These are phyloP conservation scores for Globisporangium orthogonon DNA, from an alignment of 352 stramenopile genomes.

Conservation along the genomic window DNA sequence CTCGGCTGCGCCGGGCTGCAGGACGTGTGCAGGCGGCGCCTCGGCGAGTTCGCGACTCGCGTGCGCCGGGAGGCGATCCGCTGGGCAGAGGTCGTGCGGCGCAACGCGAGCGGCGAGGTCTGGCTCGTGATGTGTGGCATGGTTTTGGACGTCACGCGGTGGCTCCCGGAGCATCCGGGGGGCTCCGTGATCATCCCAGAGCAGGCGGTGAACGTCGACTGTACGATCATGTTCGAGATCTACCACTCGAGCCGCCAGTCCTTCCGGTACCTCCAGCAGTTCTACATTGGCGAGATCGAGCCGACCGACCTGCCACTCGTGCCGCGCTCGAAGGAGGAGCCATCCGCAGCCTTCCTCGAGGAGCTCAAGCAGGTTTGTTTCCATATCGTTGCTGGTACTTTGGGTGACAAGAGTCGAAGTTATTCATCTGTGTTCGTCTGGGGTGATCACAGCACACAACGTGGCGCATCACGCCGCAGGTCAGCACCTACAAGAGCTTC, in stretches of 20 bases:
- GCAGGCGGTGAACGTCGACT: constrained; percentile 86
- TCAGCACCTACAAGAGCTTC: constrained; percentile 77
- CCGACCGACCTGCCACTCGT: constrained; percentile 49
- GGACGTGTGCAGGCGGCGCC: constrained; percentile 64
- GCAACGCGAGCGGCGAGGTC: constrained; percentile 69
- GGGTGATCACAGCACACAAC: constrained; percentile 50
- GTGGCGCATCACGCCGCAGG: constrained; percentile 62
- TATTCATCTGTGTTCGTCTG: neutral
- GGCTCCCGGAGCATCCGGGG: constrained; percentile 83
- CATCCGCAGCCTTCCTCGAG: constrained; percentile 67
- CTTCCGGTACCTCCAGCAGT: constrained; percentile 89
- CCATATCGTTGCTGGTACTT: too few species aligned
- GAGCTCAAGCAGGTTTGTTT: constrained; percentile 52
- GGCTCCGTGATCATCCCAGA: constrained; percentile 78
- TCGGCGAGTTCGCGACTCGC: constrained; percentile 78
- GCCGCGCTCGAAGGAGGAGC: constrained; percentile 36
- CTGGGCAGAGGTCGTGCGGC: constrained; percentile 70
- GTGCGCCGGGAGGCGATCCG: constrained; percentile 76
- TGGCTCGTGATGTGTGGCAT: constrained; percentile 88
- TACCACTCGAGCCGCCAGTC: constrained; percentile 89
- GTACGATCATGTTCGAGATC: constrained; percentile 89
- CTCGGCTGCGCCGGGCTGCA: constrained; percentile 69
- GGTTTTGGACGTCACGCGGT: constrained; percentile 86
- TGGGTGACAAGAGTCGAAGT: neutral
- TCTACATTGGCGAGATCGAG: constrained; percentile 87